Evolutionary conservation across 345 rosid genomes (phyloP), one percentile per base, ranked within the genome.

Genomic region (Ceriops decandra): DNA sequence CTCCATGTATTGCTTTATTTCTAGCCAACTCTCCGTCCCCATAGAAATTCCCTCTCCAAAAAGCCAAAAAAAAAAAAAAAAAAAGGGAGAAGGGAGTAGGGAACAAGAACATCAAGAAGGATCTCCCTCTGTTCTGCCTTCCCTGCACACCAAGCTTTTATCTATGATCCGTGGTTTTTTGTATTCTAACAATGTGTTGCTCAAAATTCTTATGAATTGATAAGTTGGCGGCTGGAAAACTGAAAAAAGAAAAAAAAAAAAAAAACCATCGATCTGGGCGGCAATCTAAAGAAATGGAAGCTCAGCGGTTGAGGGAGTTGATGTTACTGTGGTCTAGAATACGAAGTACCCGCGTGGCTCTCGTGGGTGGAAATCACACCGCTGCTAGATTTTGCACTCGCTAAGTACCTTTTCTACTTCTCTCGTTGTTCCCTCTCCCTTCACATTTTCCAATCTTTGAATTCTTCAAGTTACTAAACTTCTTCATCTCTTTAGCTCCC

Each of bases 331-430:
- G 87, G 74, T 86, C 80, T 30, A 82, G 77, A 64, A 52, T 68
- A 19, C 82, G 78, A 73, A 82, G 67, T 60, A 75, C 49, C 35
- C 86, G 87, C 27, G 84, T 86, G 20, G 85, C 83, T 76, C 90
- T 87, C 8, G 90, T 85, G 79, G 96, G 96, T 83, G 97, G 96
- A 65, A 91, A 91, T 68, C 97, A 87, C 74, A 89, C 93, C 31
- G 90, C 92, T 31, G 89, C 97, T 56, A 85, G 96, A 76, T 89
- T 88, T 77, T 89, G 93, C 72, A 86, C 92, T 74, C 92, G 93
- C 83, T 86, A 87, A 80, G 22, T 72, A 11, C 1, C 24, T 63
- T 60, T 60, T 64, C 52, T 60, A 57, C 17, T 42, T 3, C 17
- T 15, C 52, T 21, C 38, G 62, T 24, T 54, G 24, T 11, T 30